These are phyloP conservation scores for Beauveria scarabaeidicola DNA, from an alignment of 2,329 filamentous ascomycete genomes.

Conservation along the genomic window DNA sequence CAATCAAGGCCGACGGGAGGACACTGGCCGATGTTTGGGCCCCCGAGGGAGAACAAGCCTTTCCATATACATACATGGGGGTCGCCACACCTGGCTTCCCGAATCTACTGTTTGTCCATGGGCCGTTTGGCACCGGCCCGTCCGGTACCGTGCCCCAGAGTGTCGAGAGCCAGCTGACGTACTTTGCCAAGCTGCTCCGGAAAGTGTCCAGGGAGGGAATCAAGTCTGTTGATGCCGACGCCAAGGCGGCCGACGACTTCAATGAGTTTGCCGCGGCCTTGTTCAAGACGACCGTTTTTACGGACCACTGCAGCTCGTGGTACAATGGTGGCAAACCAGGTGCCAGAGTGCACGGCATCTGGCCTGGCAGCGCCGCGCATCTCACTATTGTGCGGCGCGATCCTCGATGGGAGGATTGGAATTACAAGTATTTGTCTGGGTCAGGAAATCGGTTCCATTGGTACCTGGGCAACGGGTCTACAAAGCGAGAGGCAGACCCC, in stretches of 20 bases:
- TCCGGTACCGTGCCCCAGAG: slow-evolving; percentile 60
- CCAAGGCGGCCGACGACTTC: slow-evolving; percentile 55
- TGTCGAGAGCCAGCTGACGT: slow-evolving; percentile 57
- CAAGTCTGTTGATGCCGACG: slow-evolving; percentile 48
- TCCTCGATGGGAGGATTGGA: slow-evolving; percentile 49
- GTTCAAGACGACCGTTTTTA: slow-evolving; percentile 45
- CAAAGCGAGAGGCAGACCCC: slow-evolving; percentile 43
- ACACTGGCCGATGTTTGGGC: slow-evolving; percentile 51
- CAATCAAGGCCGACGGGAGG: slow-evolving; percentile 45
- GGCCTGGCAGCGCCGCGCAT: slow-evolving; percentile 60
- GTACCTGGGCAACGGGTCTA: slow-evolving; percentile 57
- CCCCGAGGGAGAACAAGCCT: slow-evolving; percentile 45
- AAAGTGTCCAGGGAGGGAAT: slow-evolving; percentile 61
- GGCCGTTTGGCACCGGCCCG: slow-evolving; percentile 49
- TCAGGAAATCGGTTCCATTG: slow-evolving; percentile 46
- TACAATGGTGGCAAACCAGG: slow-evolving; percentile 59
- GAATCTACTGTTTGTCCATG: slow-evolving; percentile 57
- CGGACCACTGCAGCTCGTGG: slow-evolving; percentile 61
- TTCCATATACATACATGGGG: slow-evolving; percentile 60
- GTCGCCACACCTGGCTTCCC: slow-evolving; percentile 56
- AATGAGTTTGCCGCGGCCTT: slow-evolving; percentile 49
- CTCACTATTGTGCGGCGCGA: slow-evolving; percentile 47
- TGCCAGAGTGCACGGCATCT: slow-evolving; percentile 56
- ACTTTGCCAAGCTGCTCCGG: slow-evolving; percentile 57
- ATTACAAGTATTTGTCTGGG: slow-evolving; percentile 37